phyloP scores from a whole-genome alignment of 805 yeast species.

The Saturnispora kantuleensis region DNA sequence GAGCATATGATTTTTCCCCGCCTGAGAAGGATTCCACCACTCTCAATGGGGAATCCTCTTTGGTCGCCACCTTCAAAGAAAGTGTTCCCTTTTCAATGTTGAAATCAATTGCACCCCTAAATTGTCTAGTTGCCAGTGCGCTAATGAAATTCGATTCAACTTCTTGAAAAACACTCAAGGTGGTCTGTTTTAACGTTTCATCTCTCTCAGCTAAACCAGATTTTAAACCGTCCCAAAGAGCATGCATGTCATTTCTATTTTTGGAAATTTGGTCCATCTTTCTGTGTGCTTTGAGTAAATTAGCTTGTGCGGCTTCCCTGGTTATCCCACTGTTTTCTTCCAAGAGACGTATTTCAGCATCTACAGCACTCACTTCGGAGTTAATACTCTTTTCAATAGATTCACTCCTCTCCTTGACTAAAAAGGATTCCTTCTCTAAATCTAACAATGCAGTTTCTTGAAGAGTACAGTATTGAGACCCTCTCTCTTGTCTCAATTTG shows the following conservation, averaged over 20 bases:
- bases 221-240: conserved; percentile 22
- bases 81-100: conserved; percentile 43
- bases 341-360: conserved; percentile 38
- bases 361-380: conserved; percentile 37
- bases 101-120: conserved; percentile 61
- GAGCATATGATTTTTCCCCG: conserved; percentile 93
- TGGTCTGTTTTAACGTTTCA: conserved; percentile 31
- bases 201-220: conserved; percentile 35
- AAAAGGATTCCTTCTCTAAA: conserved; percentile 30
- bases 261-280: conserved; percentile 34
- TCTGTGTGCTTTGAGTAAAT: conserved; percentile 35
- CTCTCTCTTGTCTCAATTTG: conserved; percentile 16
- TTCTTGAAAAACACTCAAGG: conserved; percentile 33
- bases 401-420: conserved; percentile 3
- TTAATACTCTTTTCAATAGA: conserved; percentile 28
- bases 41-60: conserved; percentile 47
- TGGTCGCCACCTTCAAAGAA: conserved; percentile 51
- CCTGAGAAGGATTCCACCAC: conserved; percentile 84
- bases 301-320: conserved; percentile 43
- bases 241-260: conserved; percentile 28
- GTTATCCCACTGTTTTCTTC: conserved; percentile 46
- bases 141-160: conserved; percentile 49
- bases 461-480: conserved; percentile 35
- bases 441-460: conserved; percentile 36
- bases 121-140: conserved; percentile 57